A percentile compares a stretch with the other conserved stretches of the same genome.
Conservation (phyloP, 768 basidiomycete species). For the Agrocybe chaxingu region DNA sequence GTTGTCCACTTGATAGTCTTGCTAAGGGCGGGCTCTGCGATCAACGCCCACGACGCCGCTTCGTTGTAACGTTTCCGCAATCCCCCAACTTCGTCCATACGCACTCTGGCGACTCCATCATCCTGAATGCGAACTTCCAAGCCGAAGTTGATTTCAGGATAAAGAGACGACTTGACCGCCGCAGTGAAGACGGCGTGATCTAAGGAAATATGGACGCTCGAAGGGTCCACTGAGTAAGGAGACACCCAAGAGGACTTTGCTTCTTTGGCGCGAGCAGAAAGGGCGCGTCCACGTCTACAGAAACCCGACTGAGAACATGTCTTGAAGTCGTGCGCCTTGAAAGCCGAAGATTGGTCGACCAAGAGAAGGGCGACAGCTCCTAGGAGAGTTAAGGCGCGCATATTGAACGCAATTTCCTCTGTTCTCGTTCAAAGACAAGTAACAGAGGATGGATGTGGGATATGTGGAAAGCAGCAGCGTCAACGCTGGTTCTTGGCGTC, state of each 20-base stretch:
- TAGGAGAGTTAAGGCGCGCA: constrained; percentile 35
- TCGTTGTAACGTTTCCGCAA: constrained; percentile 88
- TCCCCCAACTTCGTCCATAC: constrained; percentile 86
- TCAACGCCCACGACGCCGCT: constrained; percentile 84
- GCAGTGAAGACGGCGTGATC: constrained; percentile 68
- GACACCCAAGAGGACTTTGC: constrained; percentile 67
- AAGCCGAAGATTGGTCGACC: constrained; percentile 42
- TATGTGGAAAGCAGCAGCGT: neutral
- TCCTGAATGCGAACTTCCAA: constrained; percentile 82
- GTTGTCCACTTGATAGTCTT: constrained; percentile 59
- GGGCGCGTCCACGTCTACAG: constrained; percentile 81
- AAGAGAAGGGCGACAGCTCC: constrained; percentile 33
- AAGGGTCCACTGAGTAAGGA: constrained; percentile 75
- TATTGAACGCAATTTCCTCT: constrained; percentile 13
- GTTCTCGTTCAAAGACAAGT: neutral
- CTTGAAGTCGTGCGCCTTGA: constrained; percentile 89
- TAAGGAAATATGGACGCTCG: constrained; percentile 48
- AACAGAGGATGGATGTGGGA: neutral
- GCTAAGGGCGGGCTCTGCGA: constrained; percentile 66
- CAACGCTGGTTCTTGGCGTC: neutral
- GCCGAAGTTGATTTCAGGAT: constrained; percentile 79
- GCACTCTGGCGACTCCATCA: constrained; percentile 86
- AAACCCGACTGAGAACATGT: constrained; percentile 93
- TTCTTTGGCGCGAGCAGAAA: constrained; percentile 69
- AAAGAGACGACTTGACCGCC: constrained; percentile 72